Evolutionary conservation across 164 flowering plant genomes (phyloP).

Genomic region (Aristolochia californica): DNA sequence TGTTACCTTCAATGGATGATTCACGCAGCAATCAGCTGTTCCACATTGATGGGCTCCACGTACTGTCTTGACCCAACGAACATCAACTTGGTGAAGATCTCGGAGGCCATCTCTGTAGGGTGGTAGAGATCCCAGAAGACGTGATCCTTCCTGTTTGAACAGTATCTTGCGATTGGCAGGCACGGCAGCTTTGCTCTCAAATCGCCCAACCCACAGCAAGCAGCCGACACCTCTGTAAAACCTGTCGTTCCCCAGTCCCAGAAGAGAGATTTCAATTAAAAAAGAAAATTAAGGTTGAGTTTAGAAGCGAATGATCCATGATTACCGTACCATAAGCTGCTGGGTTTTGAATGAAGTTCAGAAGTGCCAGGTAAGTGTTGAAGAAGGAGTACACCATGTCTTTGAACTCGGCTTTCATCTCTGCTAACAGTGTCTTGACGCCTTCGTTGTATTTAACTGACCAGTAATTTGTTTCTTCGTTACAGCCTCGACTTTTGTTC

Average conservation of each 20-base stretch:
- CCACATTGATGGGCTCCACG: slow-evolving; percentile 35
- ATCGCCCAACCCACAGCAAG: slow-evolving; percentile 74
- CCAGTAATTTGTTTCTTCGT: slow-evolving; percentile 35
- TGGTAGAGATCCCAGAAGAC: slow-evolving; percentile 84
- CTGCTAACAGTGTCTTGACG: slow-evolving; percentile 23
- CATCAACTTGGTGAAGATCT: slow-evolving; percentile 24
- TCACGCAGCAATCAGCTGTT: slow-evolving; percentile 28
- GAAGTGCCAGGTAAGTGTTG: slow-evolving; percentile 36
- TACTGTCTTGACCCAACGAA: slow-evolving; percentile 32
- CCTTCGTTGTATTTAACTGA: slow-evolving; percentile 34
- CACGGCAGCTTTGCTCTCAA: slow-evolving; percentile 48
- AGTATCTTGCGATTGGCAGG: slow-evolving; percentile 41
- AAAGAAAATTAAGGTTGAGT: too few relatives aligned
- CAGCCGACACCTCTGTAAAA: slow-evolving; percentile 56
- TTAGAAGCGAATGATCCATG: background rate
- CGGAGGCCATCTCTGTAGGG: slow-evolving; percentile 52
- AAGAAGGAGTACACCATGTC: slow-evolving; percentile 46
- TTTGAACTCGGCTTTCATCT: slow-evolving; percentile 30
- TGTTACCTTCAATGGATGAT: too few relatives aligned
- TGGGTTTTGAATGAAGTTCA: slow-evolving; percentile 38
- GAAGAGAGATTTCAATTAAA: too few relatives aligned
- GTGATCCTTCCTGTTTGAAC: slow-evolving; percentile 48
- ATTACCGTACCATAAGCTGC: slow-evolving; percentile 50
- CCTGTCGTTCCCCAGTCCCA: too few relatives aligned
- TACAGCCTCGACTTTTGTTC: slow-evolving; percentile 38